phyloP scores from a whole-genome alignment of 768 basidiomycete species.

The Pulveroboletus sp. region DNA sequence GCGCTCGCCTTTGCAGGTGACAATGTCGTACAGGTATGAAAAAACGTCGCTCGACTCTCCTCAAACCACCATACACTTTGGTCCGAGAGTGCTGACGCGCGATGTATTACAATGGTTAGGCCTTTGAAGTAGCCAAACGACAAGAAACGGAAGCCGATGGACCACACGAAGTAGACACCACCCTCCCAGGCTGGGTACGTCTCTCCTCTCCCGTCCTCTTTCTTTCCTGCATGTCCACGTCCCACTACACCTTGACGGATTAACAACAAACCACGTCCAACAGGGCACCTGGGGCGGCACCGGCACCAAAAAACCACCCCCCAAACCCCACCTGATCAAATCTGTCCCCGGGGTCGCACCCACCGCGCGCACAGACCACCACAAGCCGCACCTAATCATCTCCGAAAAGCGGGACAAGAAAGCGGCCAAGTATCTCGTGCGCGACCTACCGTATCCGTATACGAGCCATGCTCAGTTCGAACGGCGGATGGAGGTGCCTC shows the following conservation, averaged over 20 bases:
- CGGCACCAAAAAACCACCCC: conserved; percentile 55
- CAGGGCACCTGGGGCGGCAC: conserved; percentile 91
- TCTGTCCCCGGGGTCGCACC: conserved; percentile 80
- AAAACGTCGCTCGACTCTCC: conserved; percentile 13
- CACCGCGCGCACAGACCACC: conserved; percentile 73
- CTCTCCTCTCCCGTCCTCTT: background rate
- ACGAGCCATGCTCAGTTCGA: conserved; percentile 93
- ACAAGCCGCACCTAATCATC: conserved; percentile 87
- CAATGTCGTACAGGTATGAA: conserved; percentile 78
- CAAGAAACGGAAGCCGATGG: conserved; percentile 83
- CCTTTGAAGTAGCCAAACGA: conserved; percentile 81
- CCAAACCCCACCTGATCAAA: conserved; percentile 72
- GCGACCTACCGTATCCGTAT: conserved; percentile 92
- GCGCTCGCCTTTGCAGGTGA: conserved; percentile 96
- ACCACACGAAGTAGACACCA: conserved; percentile 81
- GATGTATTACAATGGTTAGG: conserved; percentile 38
- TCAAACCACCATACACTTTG: background rate
- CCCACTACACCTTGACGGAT: too few species aligned
- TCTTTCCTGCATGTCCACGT: background rate
- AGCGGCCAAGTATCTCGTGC: conserved; percentile 81
- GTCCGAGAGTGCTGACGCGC: background rate
- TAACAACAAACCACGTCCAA: background rate
- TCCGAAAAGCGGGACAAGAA: conserved; percentile 96
- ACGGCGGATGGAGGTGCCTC: conserved; percentile 69
- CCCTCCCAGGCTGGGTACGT: conserved; percentile 92